phyloP scores from a whole-genome alignment of 352 stramenopile species.

The Pythium monospermum region DNA sequence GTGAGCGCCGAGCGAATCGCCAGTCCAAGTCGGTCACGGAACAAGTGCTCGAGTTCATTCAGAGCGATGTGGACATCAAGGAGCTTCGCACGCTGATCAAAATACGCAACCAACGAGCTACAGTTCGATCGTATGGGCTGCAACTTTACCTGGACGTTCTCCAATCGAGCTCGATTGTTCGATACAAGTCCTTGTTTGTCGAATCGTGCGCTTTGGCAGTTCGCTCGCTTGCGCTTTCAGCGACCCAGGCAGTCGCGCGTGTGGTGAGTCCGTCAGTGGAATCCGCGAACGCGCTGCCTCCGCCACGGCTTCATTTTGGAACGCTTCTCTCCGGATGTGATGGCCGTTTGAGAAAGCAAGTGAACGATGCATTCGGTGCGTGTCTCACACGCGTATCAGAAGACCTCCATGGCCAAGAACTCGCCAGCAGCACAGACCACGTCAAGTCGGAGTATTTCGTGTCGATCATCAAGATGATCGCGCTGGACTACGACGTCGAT shows the following conservation, averaged over 20 bases:
- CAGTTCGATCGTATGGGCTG: slow-evolving; percentile 39
- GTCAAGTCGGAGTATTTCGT: slow-evolving; percentile 17
- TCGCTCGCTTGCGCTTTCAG: slow-evolving; percentile 31
- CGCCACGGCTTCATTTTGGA: slow-evolving; percentile 45
- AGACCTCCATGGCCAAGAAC: slow-evolving; percentile 18
- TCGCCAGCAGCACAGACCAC: slow-evolving; percentile 1
- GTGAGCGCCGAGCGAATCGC: slow-evolving; percentile 43
- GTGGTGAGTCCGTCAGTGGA: slow-evolving; percentile 1
- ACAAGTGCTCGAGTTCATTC: slow-evolving; percentile 81
- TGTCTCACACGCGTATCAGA: slow-evolving; percentile 36
- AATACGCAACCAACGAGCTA: slow-evolving; percentile 41
- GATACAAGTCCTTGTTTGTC: slow-evolving; percentile 33
- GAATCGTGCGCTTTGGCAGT: slow-evolving; percentile 46
- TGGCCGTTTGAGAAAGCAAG: slow-evolving; percentile 30
- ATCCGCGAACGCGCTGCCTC: slow-evolving; percentile 12
- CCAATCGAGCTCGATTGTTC: slow-evolving; percentile 18
- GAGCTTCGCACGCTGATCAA: slow-evolving; percentile 47
- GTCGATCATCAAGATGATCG: slow-evolving; percentile 44
- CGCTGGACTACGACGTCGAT: slow-evolving; percentile 72
- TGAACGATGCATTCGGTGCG: slow-evolving; percentile 45
- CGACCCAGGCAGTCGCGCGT: slow-evolving; percentile 17
- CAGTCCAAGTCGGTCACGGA: slow-evolving; percentile 71
- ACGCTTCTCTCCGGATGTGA: slow-evolving; percentile 50
- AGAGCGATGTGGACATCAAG: slow-evolving; percentile 65
- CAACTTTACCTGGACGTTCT: slow-evolving; percentile 35